Base-by-base conservation (phyloP, 2,329 filamentous ascomycete genomes). In the Colletotrichum sp. region DNA sequence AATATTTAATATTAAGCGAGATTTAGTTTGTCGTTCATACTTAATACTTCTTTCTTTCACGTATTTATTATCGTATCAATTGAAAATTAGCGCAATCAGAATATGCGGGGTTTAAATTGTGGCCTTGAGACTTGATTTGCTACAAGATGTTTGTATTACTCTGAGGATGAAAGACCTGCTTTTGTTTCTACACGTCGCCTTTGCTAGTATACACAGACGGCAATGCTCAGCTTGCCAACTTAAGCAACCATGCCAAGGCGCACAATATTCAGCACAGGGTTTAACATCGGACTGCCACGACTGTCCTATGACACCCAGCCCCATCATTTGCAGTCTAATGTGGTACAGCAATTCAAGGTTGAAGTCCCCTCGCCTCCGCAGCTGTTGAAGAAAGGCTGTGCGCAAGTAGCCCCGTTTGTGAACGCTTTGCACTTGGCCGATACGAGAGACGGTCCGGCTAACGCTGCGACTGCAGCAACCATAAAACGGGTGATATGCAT, bases 361-460 rank as follows among this genome's bases (percentile, higher is more conserved):
- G 10, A 12, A 52, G 44, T 52, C 0, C 44, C 44, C 2, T 52
- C n/a, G n/a, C 44, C 44, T 13, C 44, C n/a, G 10, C 44, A 52
- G n/a, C 0, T 52, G 44, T 21, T 21, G 2, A 52, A 52, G 44
- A 52, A 52, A 10, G n/a, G 44, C 44, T 52, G 44, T 52, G n/a
- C 0, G 6, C 44, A 52, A 2, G 0, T 1, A 21, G 44, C 44
- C 1, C 44, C 44, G 10, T 21, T 52, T 52, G 0, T 1, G 10
- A 52, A 52, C 3, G 3, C 1, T 8, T 52, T 52, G 6, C 44
- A 52, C 1, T 7, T 3, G n/a, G 44, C 44, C 3, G 18, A 21
- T 21, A 52, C n/a, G 44, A 52, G 44, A 52, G n/a, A 3, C 7
- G 44, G 44, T 8, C 44, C 10, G 10, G 1, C 0, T 1, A 52